Evolutionary conservation across 768 basidiomycete species (phyloP).

Genomic region (Lanmaoa pseudosensibilis): DNA sequence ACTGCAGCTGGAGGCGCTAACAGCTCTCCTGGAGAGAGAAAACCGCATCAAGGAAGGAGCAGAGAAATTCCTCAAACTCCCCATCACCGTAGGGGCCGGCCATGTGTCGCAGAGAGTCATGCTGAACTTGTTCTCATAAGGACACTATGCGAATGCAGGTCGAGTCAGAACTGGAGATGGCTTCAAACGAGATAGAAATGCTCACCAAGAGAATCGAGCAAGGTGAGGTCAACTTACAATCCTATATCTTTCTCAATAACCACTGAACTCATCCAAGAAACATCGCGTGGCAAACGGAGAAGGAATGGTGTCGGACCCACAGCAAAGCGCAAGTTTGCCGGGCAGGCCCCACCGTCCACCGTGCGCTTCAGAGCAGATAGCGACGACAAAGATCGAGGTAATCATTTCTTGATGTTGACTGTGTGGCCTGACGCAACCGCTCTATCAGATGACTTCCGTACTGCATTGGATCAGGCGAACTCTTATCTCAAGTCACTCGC

Average conservation of each 20-base stretch:
- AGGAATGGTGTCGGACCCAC: conserved; percentile 26
- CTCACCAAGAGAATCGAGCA: conserved; percentile 55
- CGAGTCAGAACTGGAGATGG: conserved; percentile 73
- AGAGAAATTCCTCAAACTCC: conserved; percentile 80
- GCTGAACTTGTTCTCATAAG: conserved; percentile 34
- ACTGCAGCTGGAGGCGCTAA: conserved; percentile 63
- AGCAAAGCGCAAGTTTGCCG: conserved; percentile 35
- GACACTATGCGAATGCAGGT: conserved; percentile 70
- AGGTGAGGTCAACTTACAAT: conserved; percentile 29
- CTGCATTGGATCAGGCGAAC: conserved; percentile 64
- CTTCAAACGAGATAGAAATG: conserved; percentile 67
- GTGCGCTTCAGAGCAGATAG: conserved; percentile 33
- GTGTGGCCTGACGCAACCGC: conserved; percentile 11
- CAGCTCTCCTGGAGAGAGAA: conserved; percentile 69
- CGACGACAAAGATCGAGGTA: conserved; percentile 39
- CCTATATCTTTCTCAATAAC: neutral
- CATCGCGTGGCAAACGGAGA: conserved; percentile 32
- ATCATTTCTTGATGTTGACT: neutral
- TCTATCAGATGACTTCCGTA: conserved; percentile 66
- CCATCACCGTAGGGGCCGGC: conserved; percentile 43
- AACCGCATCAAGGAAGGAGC: conserved; percentile 89
- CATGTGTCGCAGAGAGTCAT: conserved; percentile 2
- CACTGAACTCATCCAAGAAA: conserved; percentile 18
- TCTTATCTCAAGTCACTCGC: conserved; percentile 56
- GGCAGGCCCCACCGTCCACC: conserved; percentile 31